Percentiles rank a stretch among this genome's conserved stretches.
Evolutionary conservation across 352 stramenopile genomes (phyloP).

Genomic region (Saprolegnia parasitica): DNA sequence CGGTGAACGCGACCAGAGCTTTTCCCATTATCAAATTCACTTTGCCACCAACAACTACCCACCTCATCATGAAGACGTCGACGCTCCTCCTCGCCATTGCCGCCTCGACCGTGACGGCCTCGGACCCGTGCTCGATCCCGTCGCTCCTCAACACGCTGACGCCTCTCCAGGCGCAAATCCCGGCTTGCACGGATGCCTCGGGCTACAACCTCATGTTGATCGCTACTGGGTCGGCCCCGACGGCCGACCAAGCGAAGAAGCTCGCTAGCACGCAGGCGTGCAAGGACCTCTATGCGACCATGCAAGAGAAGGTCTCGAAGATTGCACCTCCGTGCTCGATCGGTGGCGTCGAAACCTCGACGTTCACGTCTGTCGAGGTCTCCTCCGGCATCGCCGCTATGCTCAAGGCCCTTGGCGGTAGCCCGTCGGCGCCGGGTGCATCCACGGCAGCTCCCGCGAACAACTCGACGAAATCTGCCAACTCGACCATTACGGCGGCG

Average conservation of each 20-base stretch:
- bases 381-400: too few relatives aligned
- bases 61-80: too few relatives aligned
- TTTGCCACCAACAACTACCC: too few relatives aligned
- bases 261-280: neutral
- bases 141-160: too few relatives aligned
- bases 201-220: neutral
- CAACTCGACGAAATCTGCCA: neutral
- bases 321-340: constrained; percentile 9
- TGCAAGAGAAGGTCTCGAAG: neutral
- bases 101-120: too few relatives aligned
- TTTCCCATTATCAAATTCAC: too few relatives aligned
- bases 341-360: constrained; percentile 1
- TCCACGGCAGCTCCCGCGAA: neutral
- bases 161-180: too few relatives aligned
- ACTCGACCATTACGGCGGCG: neutral
- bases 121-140: too few relatives aligned
- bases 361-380: constrained; percentile 1
- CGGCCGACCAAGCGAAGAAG: neutral
- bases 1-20: too few relatives aligned
- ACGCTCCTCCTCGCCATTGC: too few relatives aligned
- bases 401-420: too few relatives aligned
- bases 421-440: too few relatives aligned
- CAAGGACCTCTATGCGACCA: neutral
- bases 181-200: neutral
- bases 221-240: neutral